A percentile compares a stretch with the other conserved stretches of the same genome.
Conservation (phyloP, 176 grass and related monocot genomes). For the Neostapfia colusana region DNA sequence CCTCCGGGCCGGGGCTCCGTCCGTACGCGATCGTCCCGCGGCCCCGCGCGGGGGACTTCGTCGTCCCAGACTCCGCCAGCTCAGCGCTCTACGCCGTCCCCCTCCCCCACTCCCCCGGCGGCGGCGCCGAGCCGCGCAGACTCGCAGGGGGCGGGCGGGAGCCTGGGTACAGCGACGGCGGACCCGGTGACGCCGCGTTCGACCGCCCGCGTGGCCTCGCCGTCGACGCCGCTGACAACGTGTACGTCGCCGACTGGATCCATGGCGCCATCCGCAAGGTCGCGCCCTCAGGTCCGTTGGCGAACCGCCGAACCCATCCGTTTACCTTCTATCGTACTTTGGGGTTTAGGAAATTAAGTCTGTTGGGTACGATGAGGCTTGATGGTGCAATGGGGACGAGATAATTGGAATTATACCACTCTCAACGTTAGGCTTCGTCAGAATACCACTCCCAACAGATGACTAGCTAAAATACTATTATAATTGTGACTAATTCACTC, state of each 20-base stretch:
- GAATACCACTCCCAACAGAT: too few relatives aligned
- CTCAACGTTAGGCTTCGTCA: too few relatives aligned
- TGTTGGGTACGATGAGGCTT: constrained; percentile 2
- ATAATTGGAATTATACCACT: too few relatives aligned
- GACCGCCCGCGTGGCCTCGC: constrained; percentile 43
- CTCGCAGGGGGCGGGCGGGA: constrained; percentile 18
- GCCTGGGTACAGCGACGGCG: constrained; percentile 24
- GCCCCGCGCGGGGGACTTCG: constrained; percentile 36
- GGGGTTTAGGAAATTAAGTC: constrained; percentile 3
- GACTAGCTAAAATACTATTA: too few relatives aligned
- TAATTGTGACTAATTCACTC: too few relatives aligned
- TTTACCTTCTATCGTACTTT: neutral
- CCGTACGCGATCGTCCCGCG: constrained; percentile 48
- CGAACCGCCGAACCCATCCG: neutral
- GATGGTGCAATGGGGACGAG: neutral
- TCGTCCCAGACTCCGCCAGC: constrained; percentile 50
- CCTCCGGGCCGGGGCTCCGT: neutral
- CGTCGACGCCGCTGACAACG: constrained; percentile 49
- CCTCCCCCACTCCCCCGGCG: neutral
- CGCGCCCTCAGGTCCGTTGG: constrained; percentile 39
- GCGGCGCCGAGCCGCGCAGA: neutral
- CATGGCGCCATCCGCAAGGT: constrained; percentile 46
- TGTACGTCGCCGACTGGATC: constrained; percentile 50
- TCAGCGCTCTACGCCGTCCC: constrained; percentile 44
- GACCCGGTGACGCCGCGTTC: constrained; percentile 25